Base-by-base conservation (phyloP, 164 flowering plant species). In the Stephania yunnanensis region DNA sequence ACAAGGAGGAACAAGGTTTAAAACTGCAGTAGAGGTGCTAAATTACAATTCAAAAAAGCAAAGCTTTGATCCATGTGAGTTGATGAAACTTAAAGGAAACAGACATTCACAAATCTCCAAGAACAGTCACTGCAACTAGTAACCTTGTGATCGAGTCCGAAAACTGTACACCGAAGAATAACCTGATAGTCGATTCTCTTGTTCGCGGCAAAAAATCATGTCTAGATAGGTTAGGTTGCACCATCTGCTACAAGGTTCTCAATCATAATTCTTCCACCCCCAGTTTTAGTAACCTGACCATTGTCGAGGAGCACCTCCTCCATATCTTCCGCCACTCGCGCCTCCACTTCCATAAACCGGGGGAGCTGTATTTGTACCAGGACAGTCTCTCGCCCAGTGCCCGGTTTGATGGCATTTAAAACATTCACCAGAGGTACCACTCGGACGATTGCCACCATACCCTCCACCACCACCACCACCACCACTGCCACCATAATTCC, bases 331-430 rank as follows among this genome's bases (percentile, higher is more conserved):
- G 10, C 83, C 80, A 13, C 73, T 3, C 15, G 69, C 71, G 31
- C 71, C 71, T 20, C 76, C 71, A 77, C 79, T 78, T 42, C 89
- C 90, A 82, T 87, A 84, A 45, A 81, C 78, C 36, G 90, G 80
- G 71, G 88, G 77, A 20, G 70, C 73, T 48, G 70, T 52, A 61
- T 68, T 73, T 29, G 68, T 4, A 22, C 87, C 85, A 48, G 93
- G 93, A 73, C 93, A 91, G 72, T 90, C 89, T 80, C 81, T 90
- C 10, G 93, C 93, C 92, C 91, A 91, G 74, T 93, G 98, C 69
- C 98, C 98, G 53, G 79, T 48, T 78, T 90, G 89, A 78, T 87
- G 88, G 78, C 98, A 93, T 75, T 93, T 90, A 65, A 48, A 93
- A 79, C 97, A 93, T 73, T 89, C 88, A 30, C 80, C 81, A 10